A percentile compares a stretch with the other conserved stretches of the same genome.
These are phyloP conservation scores for Telfairia occidentalis DNA, from an alignment of 331 rosid species.

Conservation along the genomic window DNA sequence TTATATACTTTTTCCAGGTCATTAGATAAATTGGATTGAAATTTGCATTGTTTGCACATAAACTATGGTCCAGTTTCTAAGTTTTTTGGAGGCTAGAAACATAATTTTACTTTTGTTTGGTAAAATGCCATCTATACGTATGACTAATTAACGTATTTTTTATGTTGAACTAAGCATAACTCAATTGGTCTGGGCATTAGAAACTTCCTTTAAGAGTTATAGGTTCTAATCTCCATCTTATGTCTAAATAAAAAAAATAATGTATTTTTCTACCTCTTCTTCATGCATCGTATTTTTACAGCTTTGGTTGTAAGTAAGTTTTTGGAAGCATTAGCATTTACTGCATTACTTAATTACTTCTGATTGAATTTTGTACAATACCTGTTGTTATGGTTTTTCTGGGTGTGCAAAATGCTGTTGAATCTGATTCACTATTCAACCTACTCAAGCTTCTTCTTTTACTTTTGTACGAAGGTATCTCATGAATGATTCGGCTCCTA, in stretches of 20 bases:
- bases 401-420: neutral
- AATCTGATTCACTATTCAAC: neutral
- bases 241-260: neutral
- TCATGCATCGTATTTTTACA: neutral
- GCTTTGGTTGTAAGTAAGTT: neutral
- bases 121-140: neutral
- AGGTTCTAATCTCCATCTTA: neutral
- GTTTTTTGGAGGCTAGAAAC: neutral
- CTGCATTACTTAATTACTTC: neutral
- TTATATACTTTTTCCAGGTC: neutral
- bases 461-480: slow-evolving; percentile 41
- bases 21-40: neutral
- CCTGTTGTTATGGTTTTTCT: neutral
- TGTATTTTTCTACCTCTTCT: neutral
- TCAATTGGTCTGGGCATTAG: neutral
- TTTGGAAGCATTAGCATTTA: neutral
- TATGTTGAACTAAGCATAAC: neutral
- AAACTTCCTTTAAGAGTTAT: neutral
- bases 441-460: neutral
- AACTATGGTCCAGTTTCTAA: neutral
- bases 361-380: neutral
- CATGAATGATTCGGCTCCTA: slow-evolving; percentile 40
- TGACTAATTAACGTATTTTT: neutral
- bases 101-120: neutral
- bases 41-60: neutral